phyloP scores from a whole-genome alignment of 371 early-diverging fungal genomes.

The Rhizopus stolonifer region DNA sequence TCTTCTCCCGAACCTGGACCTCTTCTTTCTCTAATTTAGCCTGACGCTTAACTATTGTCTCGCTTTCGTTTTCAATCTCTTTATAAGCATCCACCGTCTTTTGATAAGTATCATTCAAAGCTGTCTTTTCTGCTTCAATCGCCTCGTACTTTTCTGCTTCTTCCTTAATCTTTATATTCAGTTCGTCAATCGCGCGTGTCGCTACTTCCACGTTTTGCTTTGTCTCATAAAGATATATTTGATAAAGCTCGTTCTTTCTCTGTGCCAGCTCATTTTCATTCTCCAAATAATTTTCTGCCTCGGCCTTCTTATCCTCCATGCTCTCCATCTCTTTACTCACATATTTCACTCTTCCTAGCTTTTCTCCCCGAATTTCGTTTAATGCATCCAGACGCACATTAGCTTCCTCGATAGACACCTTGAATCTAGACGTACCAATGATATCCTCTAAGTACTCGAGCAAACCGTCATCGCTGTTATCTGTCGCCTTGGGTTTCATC shows the following conservation, averaged over 20 bases:
- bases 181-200: slow-evolving; percentile 45
- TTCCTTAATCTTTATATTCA: slow-evolving; percentile 52
- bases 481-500: slow-evolving; percentile 97
- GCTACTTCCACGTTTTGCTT: slow-evolving; percentile 46
- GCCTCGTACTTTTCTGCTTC: slow-evolving; percentile 59
- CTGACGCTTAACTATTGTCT: slow-evolving; percentile 59
- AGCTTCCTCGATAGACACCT: slow-evolving; percentile 84
- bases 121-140: slow-evolving; percentile 56
- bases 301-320: slow-evolving; percentile 79
- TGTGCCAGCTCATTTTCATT: slow-evolving; percentile 77
- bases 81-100: slow-evolving; percentile 62
- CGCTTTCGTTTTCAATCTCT: slow-evolving; percentile 59
- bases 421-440: slow-evolving; percentile 95
- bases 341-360: slow-evolving; percentile 81
- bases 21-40: slow-evolving; percentile 78
- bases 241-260: slow-evolving; percentile 77
- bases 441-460: slow-evolving; percentile 99
- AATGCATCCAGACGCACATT: slow-evolving; percentile 67
- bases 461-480: slow-evolving; percentile 93
- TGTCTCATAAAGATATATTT: slow-evolving; percentile 60
- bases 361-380: slow-evolving; percentile 79
- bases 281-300: slow-evolving; percentile 79
- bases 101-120: slow-evolving; percentile 57
- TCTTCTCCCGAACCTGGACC: slow-evolving; percentile 75
- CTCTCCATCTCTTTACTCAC: slow-evolving; percentile 80